Percentiles rank a stretch among this genome's conserved stretches.
phyloP scores from a whole-genome alignment of 768 basidiomycete genomes.

The Sporobolomyces pararoseus region DNA sequence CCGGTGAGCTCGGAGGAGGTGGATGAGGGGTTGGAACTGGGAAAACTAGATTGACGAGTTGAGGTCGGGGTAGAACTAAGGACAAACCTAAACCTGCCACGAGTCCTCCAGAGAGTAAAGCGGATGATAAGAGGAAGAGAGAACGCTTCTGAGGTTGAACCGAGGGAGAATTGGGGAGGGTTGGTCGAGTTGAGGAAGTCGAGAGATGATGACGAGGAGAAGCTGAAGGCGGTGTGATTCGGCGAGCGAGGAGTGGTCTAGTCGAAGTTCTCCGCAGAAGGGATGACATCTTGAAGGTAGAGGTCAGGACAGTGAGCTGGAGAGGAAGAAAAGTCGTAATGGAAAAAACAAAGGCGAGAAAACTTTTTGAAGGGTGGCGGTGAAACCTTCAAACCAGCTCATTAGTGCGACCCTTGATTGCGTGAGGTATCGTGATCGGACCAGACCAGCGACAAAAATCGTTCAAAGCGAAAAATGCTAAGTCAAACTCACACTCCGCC shows the following conservation, averaged over 20 bases:
- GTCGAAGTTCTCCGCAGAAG: not conserved
- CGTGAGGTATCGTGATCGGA: no score
- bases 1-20: conserved; percentile 58
- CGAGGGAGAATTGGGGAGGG: not conserved
- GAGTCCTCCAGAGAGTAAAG: conserved; percentile 30
- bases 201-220: conserved; percentile 3
- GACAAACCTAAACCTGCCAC: conserved; percentile 27
- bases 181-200: not conserved
- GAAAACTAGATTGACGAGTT: conserved; percentile 62
- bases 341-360: no score
- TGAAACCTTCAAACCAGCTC: no score
- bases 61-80: conserved; percentile 55
- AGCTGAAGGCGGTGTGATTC: not conserved
- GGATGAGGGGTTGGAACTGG: conserved; percentile 75
- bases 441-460: no score
- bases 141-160: conserved; percentile 6
- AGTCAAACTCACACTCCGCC: no score
- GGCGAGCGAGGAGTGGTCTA: not conserved
- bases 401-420: not conserved
- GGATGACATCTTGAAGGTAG: no score
- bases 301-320: no score
- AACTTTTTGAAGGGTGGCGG: no score
- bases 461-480: no score
- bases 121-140: conserved; percentile 26
- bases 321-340: not conserved